phyloP scores from a whole-genome alignment of 2,329 filamentous ascomycete species.

The Nothophaeocryptopus gaeumannii region DNA sequence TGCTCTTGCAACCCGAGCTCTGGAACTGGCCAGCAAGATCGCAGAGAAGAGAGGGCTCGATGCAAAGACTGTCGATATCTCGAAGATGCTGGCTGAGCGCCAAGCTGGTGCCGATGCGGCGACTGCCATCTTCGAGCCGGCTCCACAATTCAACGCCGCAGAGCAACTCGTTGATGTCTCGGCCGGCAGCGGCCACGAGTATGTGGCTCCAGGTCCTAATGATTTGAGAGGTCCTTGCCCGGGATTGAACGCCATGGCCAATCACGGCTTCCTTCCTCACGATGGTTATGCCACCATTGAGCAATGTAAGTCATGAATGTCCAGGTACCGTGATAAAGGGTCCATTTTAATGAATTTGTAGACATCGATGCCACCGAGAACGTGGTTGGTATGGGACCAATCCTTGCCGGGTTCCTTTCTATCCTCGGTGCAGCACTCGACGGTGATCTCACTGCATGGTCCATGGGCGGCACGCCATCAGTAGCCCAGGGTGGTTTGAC shows the following conservation, averaged over 20 bases:
- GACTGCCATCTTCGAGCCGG: conserved; percentile 23
- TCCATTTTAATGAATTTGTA: no score
- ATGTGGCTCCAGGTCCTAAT: conserved; percentile 25
- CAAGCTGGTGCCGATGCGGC: conserved; percentile 23
- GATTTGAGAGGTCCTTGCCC: conserved; percentile 33
- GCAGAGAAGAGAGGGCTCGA: background rate
- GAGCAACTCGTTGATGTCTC: conserved; percentile 28
- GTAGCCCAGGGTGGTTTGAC: conserved; percentile 11
- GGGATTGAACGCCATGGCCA: conserved; percentile 34
- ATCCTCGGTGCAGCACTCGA: conserved; percentile 34
- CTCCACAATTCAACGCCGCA: conserved; percentile 29
- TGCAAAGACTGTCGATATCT: conserved; percentile 6
- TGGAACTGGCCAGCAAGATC: conserved; percentile 2
- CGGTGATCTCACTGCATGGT: conserved; percentile 32
- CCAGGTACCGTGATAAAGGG: no score
- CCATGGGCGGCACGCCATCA: conserved; percentile 31
- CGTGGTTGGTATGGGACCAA: conserved; percentile 36
- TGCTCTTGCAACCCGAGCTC: conserved; percentile 8
- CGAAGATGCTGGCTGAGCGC: conserved; percentile 24
- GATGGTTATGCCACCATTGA: conserved; percentile 33
- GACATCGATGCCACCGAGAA: conserved; percentile 27
- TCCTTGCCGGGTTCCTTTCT: conserved; percentile 35
- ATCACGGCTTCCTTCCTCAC: conserved; percentile 32
- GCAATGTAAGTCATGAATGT: conserved; percentile 14
- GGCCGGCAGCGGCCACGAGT: conserved; percentile 27